Evolutionary conservation across 768 basidiomycete species (phyloP), one percentile per base, ranked within the genome.

Genomic region (Glaciozyma martinii): DNA sequence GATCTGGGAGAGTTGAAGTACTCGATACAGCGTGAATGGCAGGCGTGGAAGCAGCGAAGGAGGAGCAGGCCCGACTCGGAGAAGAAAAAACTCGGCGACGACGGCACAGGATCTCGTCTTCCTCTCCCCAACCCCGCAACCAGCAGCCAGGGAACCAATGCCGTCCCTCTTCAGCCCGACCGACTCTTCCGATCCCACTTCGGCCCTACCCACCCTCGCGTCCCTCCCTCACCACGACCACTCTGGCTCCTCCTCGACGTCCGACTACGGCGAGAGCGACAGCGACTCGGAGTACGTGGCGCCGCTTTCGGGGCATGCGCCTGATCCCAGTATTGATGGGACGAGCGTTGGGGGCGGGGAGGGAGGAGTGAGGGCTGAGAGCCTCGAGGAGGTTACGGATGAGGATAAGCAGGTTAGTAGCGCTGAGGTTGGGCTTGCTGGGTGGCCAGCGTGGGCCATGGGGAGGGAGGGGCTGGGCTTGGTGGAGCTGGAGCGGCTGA

Each of bases 291-390:
- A 66, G 10, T 70, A 66, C 60, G 27, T 58, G n/a, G 70, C 66
- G 2, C 70, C 70, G 1, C 43, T 71, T 3, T 57, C 27, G 9
- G 70, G 70, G 8, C 63, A 67, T 9, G 63, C 61, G 2, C 70
- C 70, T 1, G 70, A 71, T 37, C 66, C 70, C 15, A 52, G 44
- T 3, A 65, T 71, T 23, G 70, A 65, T 9, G 70, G 70, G 0
- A 71, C 63, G 3, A 60, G 58, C 23, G 63, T 61, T 5, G 47
- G 16, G 2, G 69, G 66, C 3, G 70, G 64, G 8, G 70, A 66
- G 52, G 63, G 63, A 16, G 70, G 63, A 0, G 10, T 67, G 15
- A 23, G 70, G 16, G 66, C 66, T 0, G 29, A 42, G 6, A 56
- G 19, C 3, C 25, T 18, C 1, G 61, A 59, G 30, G 61, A 71